Evolutionary conservation across 768 basidiomycete genomes (phyloP).

Genomic region (Hysterangium stoloniferum): DNA sequence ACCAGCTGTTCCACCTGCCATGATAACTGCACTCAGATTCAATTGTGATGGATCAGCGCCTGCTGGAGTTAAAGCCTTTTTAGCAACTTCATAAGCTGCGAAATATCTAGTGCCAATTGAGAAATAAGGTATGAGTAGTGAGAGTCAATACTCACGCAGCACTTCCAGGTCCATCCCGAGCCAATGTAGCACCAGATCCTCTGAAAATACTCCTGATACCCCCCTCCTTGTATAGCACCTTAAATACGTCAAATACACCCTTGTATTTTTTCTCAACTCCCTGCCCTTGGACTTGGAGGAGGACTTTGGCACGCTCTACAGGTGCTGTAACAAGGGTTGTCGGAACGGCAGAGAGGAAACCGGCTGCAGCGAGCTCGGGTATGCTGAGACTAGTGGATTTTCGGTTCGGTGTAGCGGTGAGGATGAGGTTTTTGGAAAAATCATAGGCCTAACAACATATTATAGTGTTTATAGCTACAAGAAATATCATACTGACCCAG

Average conservation of each 20-base stretch:
- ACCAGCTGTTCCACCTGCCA: conserved; percentile 92
- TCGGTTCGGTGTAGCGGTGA: conserved; percentile 71
- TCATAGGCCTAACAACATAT: conserved; percentile 70
- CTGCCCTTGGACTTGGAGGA: conserved; percentile 92
- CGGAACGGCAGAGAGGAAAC: conserved; percentile 91
- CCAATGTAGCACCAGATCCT: conserved; percentile 88
- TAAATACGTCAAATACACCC: conserved; percentile 87
- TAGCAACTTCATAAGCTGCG: conserved; percentile 92
- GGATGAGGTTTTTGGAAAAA: conserved; percentile 81
- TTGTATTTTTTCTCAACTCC: conserved; percentile 65
- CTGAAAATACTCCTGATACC: conserved; percentile 88
- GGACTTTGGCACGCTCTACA: conserved; percentile 92
- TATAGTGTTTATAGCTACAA: not conserved
- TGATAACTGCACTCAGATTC: conserved; percentile 76
- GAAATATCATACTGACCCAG: conserved; percentile 68
- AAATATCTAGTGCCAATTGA: conserved; percentile 62
- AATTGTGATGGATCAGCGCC: conserved; percentile 75
- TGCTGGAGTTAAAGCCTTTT: conserved; percentile 75
- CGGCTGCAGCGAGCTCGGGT: conserved; percentile 81
- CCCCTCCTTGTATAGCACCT: conserved; percentile 88
- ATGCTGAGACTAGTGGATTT: conserved; percentile 54
- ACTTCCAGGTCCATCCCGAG: conserved; percentile 92
- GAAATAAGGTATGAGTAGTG: conserved; percentile 2
- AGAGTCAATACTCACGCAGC: conserved; percentile 63
- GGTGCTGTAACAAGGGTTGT: conserved; percentile 91